phyloP scores from a whole-genome alignment of 495 filamentous ascomycete species.

The Penicillium robsamsonii region DNA sequence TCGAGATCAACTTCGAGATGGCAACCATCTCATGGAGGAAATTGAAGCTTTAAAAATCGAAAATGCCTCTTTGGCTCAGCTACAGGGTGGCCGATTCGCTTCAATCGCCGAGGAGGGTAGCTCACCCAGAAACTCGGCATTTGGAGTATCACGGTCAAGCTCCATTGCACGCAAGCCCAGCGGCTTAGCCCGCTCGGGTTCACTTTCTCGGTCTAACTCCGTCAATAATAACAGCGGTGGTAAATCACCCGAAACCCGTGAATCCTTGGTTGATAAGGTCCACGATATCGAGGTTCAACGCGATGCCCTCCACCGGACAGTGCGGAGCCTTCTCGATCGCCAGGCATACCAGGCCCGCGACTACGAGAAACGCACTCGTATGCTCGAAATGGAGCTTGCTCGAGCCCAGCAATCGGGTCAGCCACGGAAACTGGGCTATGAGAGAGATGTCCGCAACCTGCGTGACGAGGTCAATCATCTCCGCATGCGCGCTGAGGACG shows the following conservation, averaged over 20 bases:
- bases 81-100: conserved; percentile 53
- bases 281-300: conserved; percentile 93
- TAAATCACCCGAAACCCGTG: conserved; percentile 63
- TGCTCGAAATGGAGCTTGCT: conserved; percentile 76
- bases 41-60: conserved; percentile 60
- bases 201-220: conserved; percentile 56
- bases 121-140: conserved; percentile 30
- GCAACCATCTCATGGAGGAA: conserved; percentile 73
- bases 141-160: conserved; percentile 59
- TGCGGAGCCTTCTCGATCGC: conserved; percentile 83
- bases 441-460: conserved; percentile 73
- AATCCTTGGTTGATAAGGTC: conserved; percentile 74
- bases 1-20: conserved; percentile 85
- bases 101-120: conserved; percentile 63
- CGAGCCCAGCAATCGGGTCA: conserved; percentile 63
- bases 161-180: conserved; percentile 53
- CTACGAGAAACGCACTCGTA: conserved; percentile 69
- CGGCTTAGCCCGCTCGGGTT: conserved; percentile 46
- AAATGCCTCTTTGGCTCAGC: conserved; percentile 51
- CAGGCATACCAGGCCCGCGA: conserved; percentile 79
- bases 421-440: conserved; percentile 72
- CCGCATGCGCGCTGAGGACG: conserved; percentile 87
- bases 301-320: conserved; percentile 82
- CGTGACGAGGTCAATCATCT: conserved; percentile 82
- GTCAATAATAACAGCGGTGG: conserved; percentile 38